Percentiles rank a stretch among this genome's conserved stretches.
phyloP scores from a whole-genome alignment of 2,329 filamentous ascomycete species.

The Knufia fluminis region DNA sequence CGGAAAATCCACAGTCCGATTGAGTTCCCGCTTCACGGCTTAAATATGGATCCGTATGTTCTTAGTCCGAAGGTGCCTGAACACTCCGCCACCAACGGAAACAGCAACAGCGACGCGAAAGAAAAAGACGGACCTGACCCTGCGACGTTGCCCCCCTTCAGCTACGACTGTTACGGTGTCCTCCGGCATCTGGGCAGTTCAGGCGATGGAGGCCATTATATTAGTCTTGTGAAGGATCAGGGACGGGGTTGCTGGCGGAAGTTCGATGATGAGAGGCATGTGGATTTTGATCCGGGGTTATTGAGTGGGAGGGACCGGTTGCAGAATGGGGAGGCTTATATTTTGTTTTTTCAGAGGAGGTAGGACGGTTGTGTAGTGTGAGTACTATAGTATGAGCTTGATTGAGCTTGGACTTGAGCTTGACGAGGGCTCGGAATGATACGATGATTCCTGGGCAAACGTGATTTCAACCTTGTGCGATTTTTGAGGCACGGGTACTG shows the following conservation, averaged over 20 bases:
- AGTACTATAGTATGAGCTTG: too few species aligned
- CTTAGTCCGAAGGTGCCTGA: conserved; percentile 34
- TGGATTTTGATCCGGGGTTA: conserved; percentile 49
- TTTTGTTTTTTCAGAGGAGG: conserved; percentile 52
- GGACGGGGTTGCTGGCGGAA: conserved; percentile 50
- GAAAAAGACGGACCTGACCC: conserved; percentile 20
- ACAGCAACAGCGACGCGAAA: background rate
- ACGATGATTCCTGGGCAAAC: too few species aligned
- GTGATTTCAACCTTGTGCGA: too few species aligned
- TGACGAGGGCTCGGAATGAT: too few species aligned
- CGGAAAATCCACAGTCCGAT: conserved; percentile 64
- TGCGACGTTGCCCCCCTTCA: conserved; percentile 46
- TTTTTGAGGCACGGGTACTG: too few species aligned
- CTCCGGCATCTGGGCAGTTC: conserved; percentile 64
- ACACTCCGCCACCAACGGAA: conserved; percentile 24
- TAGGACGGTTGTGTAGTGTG: too few species aligned
- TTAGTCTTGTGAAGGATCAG: conserved; percentile 56
- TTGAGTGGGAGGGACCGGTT: conserved; percentile 41
- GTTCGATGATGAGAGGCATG: conserved; percentile 50
- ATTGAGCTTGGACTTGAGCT: too few species aligned
- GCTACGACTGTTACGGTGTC: conserved; percentile 80
- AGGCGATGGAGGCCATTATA: conserved; percentile 70
- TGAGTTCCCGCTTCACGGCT: conserved; percentile 64
- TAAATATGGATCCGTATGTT: conserved; percentile 55
- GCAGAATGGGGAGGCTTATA: conserved; percentile 56